These are phyloP conservation scores for Monoraphidium neglectum DNA, from an alignment of 139 green algal genomes.

Conservation along the genomic window DNA sequence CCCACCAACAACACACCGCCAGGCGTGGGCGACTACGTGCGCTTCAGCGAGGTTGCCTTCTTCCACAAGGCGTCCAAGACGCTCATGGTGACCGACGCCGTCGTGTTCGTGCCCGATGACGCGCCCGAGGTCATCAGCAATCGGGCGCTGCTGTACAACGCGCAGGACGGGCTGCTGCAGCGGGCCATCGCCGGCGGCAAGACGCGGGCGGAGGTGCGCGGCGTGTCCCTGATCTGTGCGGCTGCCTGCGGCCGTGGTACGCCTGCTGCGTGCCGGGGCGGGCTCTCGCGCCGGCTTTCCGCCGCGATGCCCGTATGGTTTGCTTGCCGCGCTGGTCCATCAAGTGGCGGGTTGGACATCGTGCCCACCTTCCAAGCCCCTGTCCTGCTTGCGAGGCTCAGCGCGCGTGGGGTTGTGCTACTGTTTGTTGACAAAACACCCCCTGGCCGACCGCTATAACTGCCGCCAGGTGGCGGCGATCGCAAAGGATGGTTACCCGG, in stretches of 20 bases:
- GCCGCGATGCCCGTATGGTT: too few species aligned
- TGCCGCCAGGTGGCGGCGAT: conserved; percentile 32
- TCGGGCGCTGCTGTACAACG: conserved; percentile 44
- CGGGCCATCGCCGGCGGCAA: conserved; percentile 44
- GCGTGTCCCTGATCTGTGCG: neutral
- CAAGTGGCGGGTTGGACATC: too few species aligned
- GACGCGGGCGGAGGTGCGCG: conserved; percentile 33
- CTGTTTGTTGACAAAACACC: too few species aligned
- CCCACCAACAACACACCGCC: neutral
- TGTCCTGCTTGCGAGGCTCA: too few species aligned
- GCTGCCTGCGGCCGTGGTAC: neutral
- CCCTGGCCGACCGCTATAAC: too few species aligned
- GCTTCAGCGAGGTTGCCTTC: conserved; percentile 78
- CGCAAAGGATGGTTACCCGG: conserved; percentile 34
- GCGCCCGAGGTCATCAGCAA: conserved; percentile 52
- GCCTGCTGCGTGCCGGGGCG: too few species aligned
- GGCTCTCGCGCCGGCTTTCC: too few species aligned
- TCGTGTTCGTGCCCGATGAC: conserved; percentile 68
- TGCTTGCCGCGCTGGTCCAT: too few species aligned
- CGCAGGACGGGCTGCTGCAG: conserved; percentile 47
- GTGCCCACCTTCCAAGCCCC: too few species aligned
- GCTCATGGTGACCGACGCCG: conserved; percentile 88
- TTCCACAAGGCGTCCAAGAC: conserved; percentile 78
- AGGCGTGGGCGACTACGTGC: conserved; percentile 33
- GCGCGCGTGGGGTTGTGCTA: too few species aligned